Evolutionary conservation across 345 rosid species (phyloP).

Genomic region (Ricinus communis): DNA sequence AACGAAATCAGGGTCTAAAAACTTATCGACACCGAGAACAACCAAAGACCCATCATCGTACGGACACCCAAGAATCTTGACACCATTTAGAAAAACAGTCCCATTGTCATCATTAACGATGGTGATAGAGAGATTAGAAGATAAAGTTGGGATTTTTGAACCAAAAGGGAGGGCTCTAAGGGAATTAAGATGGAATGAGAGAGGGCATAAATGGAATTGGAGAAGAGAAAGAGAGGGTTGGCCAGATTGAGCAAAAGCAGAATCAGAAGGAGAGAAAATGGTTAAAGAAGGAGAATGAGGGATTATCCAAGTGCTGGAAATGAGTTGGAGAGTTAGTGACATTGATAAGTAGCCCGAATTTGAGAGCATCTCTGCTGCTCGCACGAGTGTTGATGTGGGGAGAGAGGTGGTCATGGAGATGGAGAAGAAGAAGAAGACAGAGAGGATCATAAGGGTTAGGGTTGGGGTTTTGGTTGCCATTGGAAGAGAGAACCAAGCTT

Average conservation of each 20-base stretch:
- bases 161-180: conserved; percentile 37
- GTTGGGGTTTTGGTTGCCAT: conserved; percentile 27
- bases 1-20: conserved; percentile 32
- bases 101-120: conserved; percentile 23
- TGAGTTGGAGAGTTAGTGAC: conserved; percentile 6
- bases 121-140: conserved; percentile 34
- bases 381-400: conserved; percentile 21
- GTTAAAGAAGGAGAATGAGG: conserved; percentile 40
- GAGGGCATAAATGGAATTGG: conserved; percentile 44
- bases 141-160: conserved; percentile 40
- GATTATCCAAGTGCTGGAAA: neutral
- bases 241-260: conserved; percentile 42
- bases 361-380: conserved; percentile 32
- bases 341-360: conserved; percentile 31
- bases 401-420: conserved; percentile 17
- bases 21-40: conserved; percentile 34
- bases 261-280: conserved; percentile 48
- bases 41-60: conserved; percentile 41
- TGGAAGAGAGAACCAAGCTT: neutral
- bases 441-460: neutral
- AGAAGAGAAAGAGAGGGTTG: conserved; percentile 48
- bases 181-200: conserved; percentile 30
- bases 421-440: conserved; percentile 11
- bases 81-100: conserved; percentile 25
- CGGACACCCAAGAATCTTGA: conserved; percentile 29